A percentile compares a stretch with the other conserved stretches of the same genome.
Conservation (phyloP, 805 yeast genomes). For the Teunomyces cretensis region DNA sequence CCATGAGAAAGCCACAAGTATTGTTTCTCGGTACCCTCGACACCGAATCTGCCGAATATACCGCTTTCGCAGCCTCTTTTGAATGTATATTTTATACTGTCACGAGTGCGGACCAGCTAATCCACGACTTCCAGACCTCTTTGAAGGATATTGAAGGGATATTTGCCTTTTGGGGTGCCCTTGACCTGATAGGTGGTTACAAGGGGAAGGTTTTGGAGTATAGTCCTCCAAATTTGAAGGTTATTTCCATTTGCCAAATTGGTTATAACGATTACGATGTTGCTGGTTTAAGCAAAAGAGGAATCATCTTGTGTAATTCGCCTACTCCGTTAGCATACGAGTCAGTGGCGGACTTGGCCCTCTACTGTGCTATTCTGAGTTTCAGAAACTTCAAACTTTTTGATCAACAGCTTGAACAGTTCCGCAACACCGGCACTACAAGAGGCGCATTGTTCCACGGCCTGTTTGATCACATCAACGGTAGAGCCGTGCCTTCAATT, state of each 20-base stretch:
- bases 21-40: slow-evolving; percentile 22
- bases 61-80: slow-evolving; percentile 16
- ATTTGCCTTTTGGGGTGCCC: slow-evolving; percentile 25
- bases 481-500: neutral
- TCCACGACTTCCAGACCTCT: slow-evolving; percentile 15
- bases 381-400: slow-evolving; percentile 23
- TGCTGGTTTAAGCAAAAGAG: slow-evolving; percentile 16
- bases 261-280: slow-evolving; percentile 23
- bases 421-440: slow-evolving; percentile 12
- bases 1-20: slow-evolving; percentile 17
- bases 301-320: slow-evolving; percentile 23
- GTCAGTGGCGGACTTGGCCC: slow-evolving; percentile 27
- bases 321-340: slow-evolving; percentile 25
- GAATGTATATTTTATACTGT: slow-evolving; percentile 18
- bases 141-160: slow-evolving; percentile 21
- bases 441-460: slow-evolving; percentile 13
- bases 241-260: slow-evolving; percentile 23
- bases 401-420: slow-evolving; percentile 8
- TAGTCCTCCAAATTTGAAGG: slow-evolving; percentile 18
- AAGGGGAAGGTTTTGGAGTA: slow-evolving; percentile 16
- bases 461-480: slow-evolving; percentile 9
- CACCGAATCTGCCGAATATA: slow-evolving; percentile 15
- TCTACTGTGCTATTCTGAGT: slow-evolving; percentile 22
- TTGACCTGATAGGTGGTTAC: slow-evolving; percentile 21
- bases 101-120: slow-evolving; percentile 14